Evolutionary conservation across 257 asterid species (phyloP).

Genomic region (Solanum lycopersicoides): DNA sequence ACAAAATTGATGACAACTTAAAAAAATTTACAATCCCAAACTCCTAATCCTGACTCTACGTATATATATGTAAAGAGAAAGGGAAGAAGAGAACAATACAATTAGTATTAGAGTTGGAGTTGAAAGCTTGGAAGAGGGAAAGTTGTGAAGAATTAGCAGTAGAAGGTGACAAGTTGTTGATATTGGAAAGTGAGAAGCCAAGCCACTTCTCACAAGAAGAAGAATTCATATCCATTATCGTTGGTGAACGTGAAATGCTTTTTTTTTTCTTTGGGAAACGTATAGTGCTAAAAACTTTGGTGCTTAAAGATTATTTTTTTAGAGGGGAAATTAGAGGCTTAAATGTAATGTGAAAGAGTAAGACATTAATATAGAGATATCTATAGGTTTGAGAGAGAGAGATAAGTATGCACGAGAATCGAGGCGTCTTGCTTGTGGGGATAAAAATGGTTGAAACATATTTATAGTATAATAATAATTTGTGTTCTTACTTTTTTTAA

Average conservation of each 20-base stretch:
- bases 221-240: slow-evolving; percentile 43
- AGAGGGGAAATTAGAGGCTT: background rate
- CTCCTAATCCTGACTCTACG: background rate
- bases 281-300: slow-evolving; percentile 13
- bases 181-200: slow-evolving; percentile 78
- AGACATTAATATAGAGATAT: background rate
- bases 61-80: background rate
- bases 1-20: too few species aligned
- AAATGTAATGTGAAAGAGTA: background rate
- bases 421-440: background rate
- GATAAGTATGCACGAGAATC: background rate
- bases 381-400: background rate
- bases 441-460: background rate
- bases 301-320: background rate
- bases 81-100: background rate
- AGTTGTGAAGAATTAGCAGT: slow-evolving; percentile 4
- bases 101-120: slow-evolving; percentile 14
- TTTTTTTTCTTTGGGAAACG: slow-evolving; percentile 43
- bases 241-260: slow-evolving; percentile 24
- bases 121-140: slow-evolving; percentile 43
- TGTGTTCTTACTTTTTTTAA: background rate
- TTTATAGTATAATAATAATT: background rate
- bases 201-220: slow-evolving; percentile 59
- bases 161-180: background rate
- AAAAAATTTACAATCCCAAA: too few species aligned